Evolutionary conservation across 2,329 filamentous ascomycete genomes (phyloP).

Genomic region (Curvularia hawaiiensis): DNA sequence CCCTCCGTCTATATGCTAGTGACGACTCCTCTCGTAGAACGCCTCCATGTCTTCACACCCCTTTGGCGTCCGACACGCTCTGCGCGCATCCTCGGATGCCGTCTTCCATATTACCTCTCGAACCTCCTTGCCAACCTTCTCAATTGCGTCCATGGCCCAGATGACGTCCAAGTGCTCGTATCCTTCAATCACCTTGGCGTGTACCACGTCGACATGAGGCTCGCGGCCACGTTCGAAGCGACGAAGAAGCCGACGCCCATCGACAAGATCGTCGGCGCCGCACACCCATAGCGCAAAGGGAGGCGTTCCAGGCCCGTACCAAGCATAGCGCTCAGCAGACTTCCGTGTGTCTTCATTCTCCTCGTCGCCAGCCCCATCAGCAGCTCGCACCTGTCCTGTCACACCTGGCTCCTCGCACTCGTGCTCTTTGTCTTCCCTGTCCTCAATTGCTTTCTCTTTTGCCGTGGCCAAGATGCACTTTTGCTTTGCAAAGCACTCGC

Average conservation of each 20-base stretch:
- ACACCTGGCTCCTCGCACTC: conserved; percentile 25
- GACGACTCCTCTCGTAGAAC: conserved; percentile 29
- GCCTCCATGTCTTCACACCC: conserved; percentile 61
- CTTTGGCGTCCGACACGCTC: conserved; percentile 65
- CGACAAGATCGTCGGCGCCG: conserved; percentile 82
- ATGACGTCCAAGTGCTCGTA: conserved; percentile 93
- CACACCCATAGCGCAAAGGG: conserved; percentile 90
- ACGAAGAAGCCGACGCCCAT: conserved; percentile 74
- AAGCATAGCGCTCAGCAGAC: conserved; percentile 59
- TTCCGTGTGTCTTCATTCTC: conserved; percentile 45
- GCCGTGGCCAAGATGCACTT: conserved; percentile 85
- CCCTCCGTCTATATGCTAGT: conserved; percentile 1
- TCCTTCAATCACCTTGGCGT: conserved; percentile 80
- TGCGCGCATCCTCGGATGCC: conserved; percentile 59
- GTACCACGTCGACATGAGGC: conserved; percentile 79
- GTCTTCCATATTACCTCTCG: conserved; percentile 86
- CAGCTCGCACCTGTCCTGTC: conserved; percentile 14
- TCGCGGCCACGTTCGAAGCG: conserved; percentile 79
- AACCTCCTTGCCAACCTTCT: conserved; percentile 81
- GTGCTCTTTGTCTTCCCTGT: conserved; percentile 52
- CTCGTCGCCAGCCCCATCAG: conserved; percentile 19
- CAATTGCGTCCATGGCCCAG: conserved; percentile 88
- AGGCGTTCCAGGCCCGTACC: conserved; percentile 81
- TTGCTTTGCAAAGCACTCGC: conserved; percentile 82
- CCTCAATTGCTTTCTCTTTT: conserved; percentile 69